Base-by-base conservation (phyloP, 2,329 filamentous ascomycete genomes). In the Colletotrichum musicola region DNA sequence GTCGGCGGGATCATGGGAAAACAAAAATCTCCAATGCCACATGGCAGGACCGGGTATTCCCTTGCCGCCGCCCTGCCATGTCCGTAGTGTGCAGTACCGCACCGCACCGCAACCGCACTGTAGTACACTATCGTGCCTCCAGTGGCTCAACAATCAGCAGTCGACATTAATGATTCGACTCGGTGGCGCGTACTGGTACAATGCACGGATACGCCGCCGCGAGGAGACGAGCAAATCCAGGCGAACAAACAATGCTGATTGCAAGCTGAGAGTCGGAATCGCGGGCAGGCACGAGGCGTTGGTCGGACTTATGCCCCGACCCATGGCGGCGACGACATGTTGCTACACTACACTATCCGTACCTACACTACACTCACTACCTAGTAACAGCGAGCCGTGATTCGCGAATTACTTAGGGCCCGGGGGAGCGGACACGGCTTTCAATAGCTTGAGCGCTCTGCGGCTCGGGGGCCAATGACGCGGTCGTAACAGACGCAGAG, bases 381-480 rank as follows among this genome's bases (percentile, higher is more conserved):
- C 5, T 14, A 30, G 46, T 4, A 25, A 10, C 30, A 46, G 30
- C 30, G 14, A 22, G 18, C 18, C 18, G 14, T 56, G 53, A 42
- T 56, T 55, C 53, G 35, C 53, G 22, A 20, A 25, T 25, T 25
- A 4, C 22, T 42, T 9, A 16, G 12, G 16, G 18, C 47, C 58
- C 35, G 22, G 16, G 13, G 35, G 13, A 27, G 38, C 40, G 25
- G 53, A 12, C 25, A 30, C 20, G 58, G 46, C 44, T 63, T 51
- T 27, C 12, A 25, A 18, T 42, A 57, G 38, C 60, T 68, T 38
- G 47, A 59, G 27, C 47, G 13, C 22, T 4, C 53, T 35, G 61
- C 64, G 60, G 64, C 64, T 64, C 60, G 18, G 22, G 27, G 18
- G 53, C 64, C 64, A 68, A 68, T 64, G 38, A 53, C 54, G 61